Conservation (phyloP, 176 grass and related monocot species). For the Triticum dicoccoides region DNA sequence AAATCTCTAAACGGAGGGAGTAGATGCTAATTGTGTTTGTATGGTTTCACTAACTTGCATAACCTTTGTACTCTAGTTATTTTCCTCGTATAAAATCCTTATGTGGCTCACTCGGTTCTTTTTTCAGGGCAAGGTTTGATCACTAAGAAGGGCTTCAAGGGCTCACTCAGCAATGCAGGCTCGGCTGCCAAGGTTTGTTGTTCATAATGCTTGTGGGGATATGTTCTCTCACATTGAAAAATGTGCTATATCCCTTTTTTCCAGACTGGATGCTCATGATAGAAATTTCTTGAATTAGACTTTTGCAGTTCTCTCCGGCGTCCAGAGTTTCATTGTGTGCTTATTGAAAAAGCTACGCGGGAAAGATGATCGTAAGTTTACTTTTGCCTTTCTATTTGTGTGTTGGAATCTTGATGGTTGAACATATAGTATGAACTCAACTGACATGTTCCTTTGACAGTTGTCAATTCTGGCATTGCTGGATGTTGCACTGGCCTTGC, state of each 20-base stretch:
- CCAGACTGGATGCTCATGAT: background rate
- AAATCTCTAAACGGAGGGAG: too few species aligned
- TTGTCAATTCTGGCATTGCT: slow-evolving; percentile 76
- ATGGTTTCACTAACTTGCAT: background rate
- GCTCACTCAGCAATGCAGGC: slow-evolving; percentile 72
- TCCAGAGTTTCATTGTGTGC: slow-evolving; percentile 85
- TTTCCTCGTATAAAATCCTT: slow-evolving; percentile 9
- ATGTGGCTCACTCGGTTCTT: background rate
- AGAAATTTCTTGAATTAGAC: slow-evolving; percentile 57
- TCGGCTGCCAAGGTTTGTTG: slow-evolving; percentile 80
- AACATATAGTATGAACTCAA: slow-evolving; percentile 4
- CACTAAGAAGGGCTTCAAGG: slow-evolving; percentile 79
- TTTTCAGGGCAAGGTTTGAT: slow-evolving; percentile 78
- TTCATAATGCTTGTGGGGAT: background rate
- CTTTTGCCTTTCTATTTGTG: background rate
- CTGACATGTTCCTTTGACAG: slow-evolving; percentile 38
- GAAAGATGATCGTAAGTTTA: slow-evolving; percentile 85
- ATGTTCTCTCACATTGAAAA: background rate
- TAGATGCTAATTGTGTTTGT: background rate
- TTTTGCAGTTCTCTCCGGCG: slow-evolving; percentile 88
- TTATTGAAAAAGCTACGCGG: slow-evolving; percentile 68
- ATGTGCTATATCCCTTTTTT: background rate
- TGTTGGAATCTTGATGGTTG: background rate
- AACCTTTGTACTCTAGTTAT: background rate
- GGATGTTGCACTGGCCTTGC: slow-evolving; percentile 89